Evolutionary conservation across 2,329 filamentous ascomycete genomes (phyloP), one percentile per base, ranked within the genome.

Genomic region (Cordyceps javanica): DNA sequence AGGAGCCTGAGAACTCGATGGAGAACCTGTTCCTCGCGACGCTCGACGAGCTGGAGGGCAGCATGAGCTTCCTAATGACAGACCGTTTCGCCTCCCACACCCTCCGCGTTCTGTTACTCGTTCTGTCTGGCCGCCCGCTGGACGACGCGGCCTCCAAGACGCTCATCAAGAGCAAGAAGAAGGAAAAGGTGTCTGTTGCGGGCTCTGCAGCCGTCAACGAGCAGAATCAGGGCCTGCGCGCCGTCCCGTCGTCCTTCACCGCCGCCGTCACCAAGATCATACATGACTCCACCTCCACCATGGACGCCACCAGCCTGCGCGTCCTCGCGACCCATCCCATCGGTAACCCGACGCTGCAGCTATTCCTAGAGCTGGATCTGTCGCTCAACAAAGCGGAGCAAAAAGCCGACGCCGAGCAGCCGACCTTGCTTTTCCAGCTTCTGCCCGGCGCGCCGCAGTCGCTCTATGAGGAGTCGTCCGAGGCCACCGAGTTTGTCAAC

Each of bases 21-120:
- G 93, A 96, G 71, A 86, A 87, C 55, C 78, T 96, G 58, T 95
- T 96, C 69, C 80, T 97, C 46, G 79, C 86, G 60, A 90, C 91
- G 1, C 77, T 96, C 52, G 87, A 92, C 62, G 94, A 97, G 74
- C 76, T 99, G n/a, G 88, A 96, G 69, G 87, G 86, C 13, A 88
- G 91, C 61, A 79, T 97, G 66, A 85, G 87, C 23, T 94, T 86
- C 66, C 78, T 99, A 9, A 80, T 97, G 67, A 96, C 91, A 1
- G 91, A 97, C 69, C 75, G 76, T 49, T 97, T 96, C 68, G 94
- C 91, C 5, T 97, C 94, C 0, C 94, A 99, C 68, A 88, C 90
- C 0, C 78, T 99, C 44, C 85, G 94, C 49, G 90, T 96, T 0
- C 79, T 99, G 9, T 77, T 99, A 1, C 77, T 97, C 3, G 86